Evolutionary conservation across 2,329 filamentous ascomycete genomes (phyloP).

Genomic region (Fusarium drepaniforme): DNA sequence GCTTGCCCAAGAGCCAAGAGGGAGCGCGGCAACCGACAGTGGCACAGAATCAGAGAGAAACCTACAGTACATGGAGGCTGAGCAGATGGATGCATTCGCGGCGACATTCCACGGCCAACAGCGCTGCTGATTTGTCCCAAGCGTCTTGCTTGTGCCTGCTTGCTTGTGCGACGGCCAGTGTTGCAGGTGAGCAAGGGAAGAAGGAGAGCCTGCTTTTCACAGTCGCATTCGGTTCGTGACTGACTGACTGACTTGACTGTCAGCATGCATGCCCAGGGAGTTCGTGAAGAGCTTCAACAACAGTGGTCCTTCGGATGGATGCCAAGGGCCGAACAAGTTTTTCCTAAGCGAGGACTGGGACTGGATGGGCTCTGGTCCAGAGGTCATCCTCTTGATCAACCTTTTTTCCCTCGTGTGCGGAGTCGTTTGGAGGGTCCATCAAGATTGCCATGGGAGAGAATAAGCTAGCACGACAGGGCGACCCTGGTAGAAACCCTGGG

Average conservation of each 20-base stretch:
- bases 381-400: neutral
- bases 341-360: conserved; percentile 4
- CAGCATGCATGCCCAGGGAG: conserved; percentile 3
- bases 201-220: neutral
- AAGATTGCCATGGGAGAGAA: conserved; percentile 17
- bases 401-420: conserved; percentile 9
- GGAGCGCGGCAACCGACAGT: conserved; percentile 3
- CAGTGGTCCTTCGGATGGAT: conserved; percentile 2
- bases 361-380: neutral
- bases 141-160: neutral
- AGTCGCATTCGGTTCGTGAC: conserved; percentile 4
- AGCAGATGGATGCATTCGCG: conserved; percentile 23
- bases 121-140: neutral
- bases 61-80: conserved; percentile 15
- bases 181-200: conserved; percentile 1
- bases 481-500: conserved; percentile 33
- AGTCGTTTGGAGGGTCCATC: conserved; percentile 19
- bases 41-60: neutral
- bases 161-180: conserved; percentile 13
- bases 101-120: conserved; percentile 21
- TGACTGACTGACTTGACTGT: neutral
- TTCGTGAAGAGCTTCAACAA: conserved; percentile 9
- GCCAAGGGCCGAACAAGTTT: conserved; percentile 14
- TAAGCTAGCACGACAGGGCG: conserved; percentile 25
- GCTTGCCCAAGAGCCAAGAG: neutral